Percentiles rank a stretch among this genome's conserved stretches.
These are phyloP conservation scores for Microdochium trichocladiopsis DNA, from an alignment of 2,329 filamentous ascomycete species.

Conservation along the genomic window DNA sequence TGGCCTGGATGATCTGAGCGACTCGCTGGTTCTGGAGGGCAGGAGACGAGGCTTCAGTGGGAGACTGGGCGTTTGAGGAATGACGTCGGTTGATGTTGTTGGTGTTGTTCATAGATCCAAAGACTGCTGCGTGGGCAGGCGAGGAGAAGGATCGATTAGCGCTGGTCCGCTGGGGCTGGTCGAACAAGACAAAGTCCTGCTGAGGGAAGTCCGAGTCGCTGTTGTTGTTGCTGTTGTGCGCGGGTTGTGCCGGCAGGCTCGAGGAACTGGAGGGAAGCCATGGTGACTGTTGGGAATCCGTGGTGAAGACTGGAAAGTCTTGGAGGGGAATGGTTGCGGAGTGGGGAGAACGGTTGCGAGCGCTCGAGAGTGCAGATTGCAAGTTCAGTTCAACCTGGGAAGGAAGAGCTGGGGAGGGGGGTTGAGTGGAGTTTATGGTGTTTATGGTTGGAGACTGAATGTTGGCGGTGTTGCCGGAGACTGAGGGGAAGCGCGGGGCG, in stretches of 20 bases:
- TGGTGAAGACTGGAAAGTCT: conserved; percentile 73
- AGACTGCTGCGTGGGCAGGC: conserved; percentile 32
- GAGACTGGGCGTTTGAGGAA: conserved; percentile 27
- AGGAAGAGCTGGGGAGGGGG: conserved; percentile 43
- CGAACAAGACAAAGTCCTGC: conserved; percentile 77
- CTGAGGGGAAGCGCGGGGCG: conserved; percentile 22
- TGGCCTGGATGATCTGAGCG: conserved; percentile 50
- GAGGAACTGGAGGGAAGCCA: conserved; percentile 67
- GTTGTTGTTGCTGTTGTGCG: conserved; percentile 45
- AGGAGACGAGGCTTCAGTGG: conserved; percentile 28
- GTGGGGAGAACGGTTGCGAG: conserved; percentile 48
- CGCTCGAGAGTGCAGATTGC: conserved; percentile 50
- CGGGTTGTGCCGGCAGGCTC: conserved; percentile 56
- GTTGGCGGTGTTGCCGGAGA: conserved; percentile 35
- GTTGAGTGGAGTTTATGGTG: conserved; percentile 39
- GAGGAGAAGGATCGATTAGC: conserved; percentile 34
- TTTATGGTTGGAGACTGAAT: conserved; percentile 41
- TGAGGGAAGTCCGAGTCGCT: conserved; percentile 47
- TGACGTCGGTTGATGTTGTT: conserved; percentile 31
- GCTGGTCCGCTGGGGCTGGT: conserved; percentile 36
- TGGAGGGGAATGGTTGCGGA: conserved; percentile 54
- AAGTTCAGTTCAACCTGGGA: conserved; percentile 61
- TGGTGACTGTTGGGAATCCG: conserved; percentile 70
- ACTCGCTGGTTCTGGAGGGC: conserved; percentile 52
- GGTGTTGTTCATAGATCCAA: conserved; percentile 28